Evolutionary conservation across 352 stramenopile species (phyloP).

Genomic region (Phytophthora pinifolia): DNA sequence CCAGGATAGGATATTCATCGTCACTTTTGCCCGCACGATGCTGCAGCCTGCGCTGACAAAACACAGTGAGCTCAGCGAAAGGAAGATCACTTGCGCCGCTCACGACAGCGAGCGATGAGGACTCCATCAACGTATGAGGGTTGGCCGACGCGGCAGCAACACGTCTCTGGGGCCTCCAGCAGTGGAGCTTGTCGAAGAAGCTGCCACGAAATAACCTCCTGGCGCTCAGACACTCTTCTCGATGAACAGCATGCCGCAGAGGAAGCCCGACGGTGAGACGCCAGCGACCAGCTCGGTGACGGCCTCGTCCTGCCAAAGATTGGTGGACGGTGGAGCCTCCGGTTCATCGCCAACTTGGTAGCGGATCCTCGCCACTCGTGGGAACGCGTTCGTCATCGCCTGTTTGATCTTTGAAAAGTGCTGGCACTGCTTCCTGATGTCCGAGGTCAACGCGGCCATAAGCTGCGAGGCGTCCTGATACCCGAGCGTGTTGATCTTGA

Average conservation of each 20-base stretch:
- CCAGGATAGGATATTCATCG: too few species aligned
- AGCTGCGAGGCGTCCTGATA: conserved; percentile 46
- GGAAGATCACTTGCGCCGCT: too few species aligned
- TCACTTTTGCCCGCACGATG: too few species aligned
- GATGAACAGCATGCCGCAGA: conserved; percentile 57
- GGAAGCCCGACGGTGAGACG: conserved; percentile 41
- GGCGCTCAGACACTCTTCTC: conserved; percentile 40
- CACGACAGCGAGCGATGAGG: too few species aligned
- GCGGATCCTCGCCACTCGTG: conserved; percentile 36
- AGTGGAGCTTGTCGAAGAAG: not conserved
- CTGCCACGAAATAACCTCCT: not conserved
- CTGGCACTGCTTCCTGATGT: conserved; percentile 57
- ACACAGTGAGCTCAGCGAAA: too few species aligned
- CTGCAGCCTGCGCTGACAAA: too few species aligned
- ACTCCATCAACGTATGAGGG: too few species aligned
- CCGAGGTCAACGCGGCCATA: conserved; percentile 43
- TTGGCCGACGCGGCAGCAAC: too few species aligned
- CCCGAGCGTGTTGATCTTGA: conserved; percentile 49
- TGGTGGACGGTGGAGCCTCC: conserved; percentile 24
- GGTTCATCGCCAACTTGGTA: conserved; percentile 40
- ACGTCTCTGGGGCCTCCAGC: too few species aligned
- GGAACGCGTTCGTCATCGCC: conserved; percentile 47
- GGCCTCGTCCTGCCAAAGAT: conserved; percentile 42
- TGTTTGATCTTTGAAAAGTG: conserved; percentile 55
- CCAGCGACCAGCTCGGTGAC: conserved; percentile 53